Percentiles rank a stretch among this genome's conserved stretches.
These are phyloP conservation scores for Hymenoscyphus fraxineus DNA, from an alignment of 2,329 filamentous ascomycete species.

Conservation along the genomic window DNA sequence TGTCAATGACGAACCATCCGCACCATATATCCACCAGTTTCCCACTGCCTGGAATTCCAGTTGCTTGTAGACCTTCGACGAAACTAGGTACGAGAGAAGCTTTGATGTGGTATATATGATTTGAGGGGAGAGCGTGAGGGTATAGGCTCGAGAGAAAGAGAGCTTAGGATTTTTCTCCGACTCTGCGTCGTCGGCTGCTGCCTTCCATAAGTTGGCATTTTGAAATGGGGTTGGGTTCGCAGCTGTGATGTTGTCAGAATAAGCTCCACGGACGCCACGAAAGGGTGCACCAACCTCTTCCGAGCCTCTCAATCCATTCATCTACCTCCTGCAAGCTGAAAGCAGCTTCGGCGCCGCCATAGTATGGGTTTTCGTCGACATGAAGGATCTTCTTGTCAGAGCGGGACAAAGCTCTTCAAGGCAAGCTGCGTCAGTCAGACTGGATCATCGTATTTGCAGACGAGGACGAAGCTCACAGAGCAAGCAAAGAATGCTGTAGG, in stretches of 20 bases:
- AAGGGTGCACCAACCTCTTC: constrained; percentile 30
- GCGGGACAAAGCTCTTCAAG: constrained; percentile 78
- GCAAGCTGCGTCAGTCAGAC: constrained; percentile 69
- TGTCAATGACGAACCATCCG: constrained; percentile 42
- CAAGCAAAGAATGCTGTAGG: constrained; percentile 73
- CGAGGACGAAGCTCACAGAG: constrained; percentile 53
- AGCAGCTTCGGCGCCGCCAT: constrained; percentile 81
- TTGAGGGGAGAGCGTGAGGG: constrained; percentile 77
- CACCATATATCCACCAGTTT: constrained; percentile 75
- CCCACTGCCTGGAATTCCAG: constrained; percentile 92
- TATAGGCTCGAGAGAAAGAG: constrained; percentile 69
- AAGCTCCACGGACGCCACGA: not conserved
- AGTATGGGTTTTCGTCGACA: constrained; percentile 81
- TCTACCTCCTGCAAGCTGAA: constrained; percentile 80
- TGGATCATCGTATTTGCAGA: constrained; percentile 36
- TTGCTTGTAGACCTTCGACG: constrained; percentile 81
- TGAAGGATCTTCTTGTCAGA: constrained; percentile 90
- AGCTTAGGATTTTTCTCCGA: constrained; percentile 42
- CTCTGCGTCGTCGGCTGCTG: constrained; percentile 24
- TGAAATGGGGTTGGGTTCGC: constrained; percentile 22
- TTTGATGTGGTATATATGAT: constrained; percentile 80
- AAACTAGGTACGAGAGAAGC: constrained; percentile 77
- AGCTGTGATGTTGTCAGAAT: constrained; percentile 24
- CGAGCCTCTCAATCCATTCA: constrained; percentile 58
- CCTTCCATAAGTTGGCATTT: constrained; percentile 31